Evolutionary conservation across 495 filamentous ascomycete species (phyloP), one percentile per base, ranked within the genome.

Genomic region (Xylaria curta): DNA sequence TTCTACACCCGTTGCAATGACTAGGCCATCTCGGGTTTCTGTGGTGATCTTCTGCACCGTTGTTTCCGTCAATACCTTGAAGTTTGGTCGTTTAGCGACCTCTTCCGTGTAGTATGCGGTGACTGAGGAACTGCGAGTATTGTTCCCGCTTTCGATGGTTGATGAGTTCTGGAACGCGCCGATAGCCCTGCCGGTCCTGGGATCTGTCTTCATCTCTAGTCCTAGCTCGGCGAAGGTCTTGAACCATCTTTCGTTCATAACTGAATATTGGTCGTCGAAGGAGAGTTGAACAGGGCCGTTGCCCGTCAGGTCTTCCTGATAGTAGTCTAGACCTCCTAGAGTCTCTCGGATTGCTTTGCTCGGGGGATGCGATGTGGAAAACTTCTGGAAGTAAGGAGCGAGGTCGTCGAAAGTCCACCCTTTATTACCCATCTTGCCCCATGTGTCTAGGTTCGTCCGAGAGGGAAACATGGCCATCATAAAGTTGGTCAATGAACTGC

Each of bases 401-500:
- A 91, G 63, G 0, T 78, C 76, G 59, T 85, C 82, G 76, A 80
- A 89, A 36, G 78, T 78, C 89, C 89, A 91, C 28, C 81, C 80
- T 13, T 79, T 64, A 71, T 88, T 90, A 10, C 88, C 88, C 24
- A 90, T 75, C 10, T 80, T 76, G 2, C 73, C 82, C 88, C 88
- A 89, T n/a, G 84, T 80, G 68, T 89, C 82, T n/a, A 89, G 79
- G 21, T 78, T 81, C 2, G 75, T 81, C 15, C 77, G 78, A 0
- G 84, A 83, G 9, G 81, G 79, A 53, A 85, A 81, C 17, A 87
- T 81, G 73, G 81, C 83, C 73, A 85, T 84, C 66, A 83, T 80
- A 61, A 85, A 85, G 67, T 91, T 91, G 72, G 90, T 79, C 2
- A 81, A 83, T 13, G 85, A 87, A 33, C 84, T 85, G 15, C 89